These are phyloP conservation scores for Verbascum thapsus DNA, from an alignment of 257 asterid genomes.

Conservation along the genomic window DNA sequence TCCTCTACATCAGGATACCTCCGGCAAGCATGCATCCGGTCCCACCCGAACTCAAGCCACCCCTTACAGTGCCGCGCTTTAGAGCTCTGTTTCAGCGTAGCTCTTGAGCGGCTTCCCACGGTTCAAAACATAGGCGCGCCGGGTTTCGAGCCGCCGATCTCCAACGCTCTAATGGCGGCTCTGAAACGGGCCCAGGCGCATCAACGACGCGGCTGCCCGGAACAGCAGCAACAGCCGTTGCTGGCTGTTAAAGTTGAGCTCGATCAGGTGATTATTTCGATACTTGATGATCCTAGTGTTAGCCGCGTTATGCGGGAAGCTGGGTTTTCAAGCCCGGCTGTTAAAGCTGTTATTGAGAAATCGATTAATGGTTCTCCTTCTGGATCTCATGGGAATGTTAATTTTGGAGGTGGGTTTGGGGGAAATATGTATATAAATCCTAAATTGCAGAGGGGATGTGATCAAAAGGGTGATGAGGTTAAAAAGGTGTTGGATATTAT, in stretches of 20 bases:
- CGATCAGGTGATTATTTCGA: constrained; percentile 77
- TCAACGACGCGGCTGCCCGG: constrained; percentile 85
- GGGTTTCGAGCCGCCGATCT: constrained; percentile 71
- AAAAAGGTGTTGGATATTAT: constrained; percentile 59
- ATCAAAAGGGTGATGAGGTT: constrained; percentile 49
- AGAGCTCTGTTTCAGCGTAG: constrained; percentile 84
- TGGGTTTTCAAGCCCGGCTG: constrained; percentile 92
- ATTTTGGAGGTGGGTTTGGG: constrained; percentile 38
- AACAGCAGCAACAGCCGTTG: constrained; percentile 87
- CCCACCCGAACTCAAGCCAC: constrained; percentile 82
- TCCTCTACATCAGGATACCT: constrained; percentile 66
- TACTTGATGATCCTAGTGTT: constrained; percentile 88
- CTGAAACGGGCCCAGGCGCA: constrained; percentile 89
- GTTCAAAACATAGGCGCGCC: constrained; percentile 44
- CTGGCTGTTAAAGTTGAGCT: constrained; percentile 86
- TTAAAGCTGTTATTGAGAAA: constrained; percentile 74
- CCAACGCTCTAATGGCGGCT: constrained; percentile 90
- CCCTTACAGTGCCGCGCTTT: constrained; percentile 88
- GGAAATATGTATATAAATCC: constrained; percentile 29
- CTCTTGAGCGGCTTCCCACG: constrained; percentile 77
- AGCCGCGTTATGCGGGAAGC: constrained; percentile 96
- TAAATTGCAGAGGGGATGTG: constrained; percentile 15
- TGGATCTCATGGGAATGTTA: constrained; percentile 29
- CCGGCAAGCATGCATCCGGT: constrained; percentile 80
- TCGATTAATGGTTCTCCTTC: constrained; percentile 37